These are phyloP conservation scores for Phaeophleospora eucalypticola DNA, from an alignment of 2,329 filamentous ascomycete species.

Conservation along the genomic window DNA sequence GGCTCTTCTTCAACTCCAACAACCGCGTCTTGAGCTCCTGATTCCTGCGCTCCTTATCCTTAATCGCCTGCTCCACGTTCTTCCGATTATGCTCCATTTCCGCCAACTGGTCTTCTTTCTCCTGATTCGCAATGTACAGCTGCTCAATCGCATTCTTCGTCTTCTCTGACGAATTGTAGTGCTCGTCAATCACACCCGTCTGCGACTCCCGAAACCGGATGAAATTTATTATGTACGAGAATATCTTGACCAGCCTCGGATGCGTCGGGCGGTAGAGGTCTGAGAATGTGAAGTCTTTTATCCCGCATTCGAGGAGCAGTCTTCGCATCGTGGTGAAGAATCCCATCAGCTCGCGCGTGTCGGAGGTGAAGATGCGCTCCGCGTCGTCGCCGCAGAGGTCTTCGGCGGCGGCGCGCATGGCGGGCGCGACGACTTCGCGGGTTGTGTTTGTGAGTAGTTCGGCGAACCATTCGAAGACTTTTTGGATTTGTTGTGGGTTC, in stretches of 20 bases:
- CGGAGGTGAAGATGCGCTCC: slow-evolving; percentile 71
- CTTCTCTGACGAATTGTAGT: slow-evolving; percentile 85
- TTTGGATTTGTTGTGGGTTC: slow-evolving; percentile 89
- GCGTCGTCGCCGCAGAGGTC: slow-evolving; percentile 79
- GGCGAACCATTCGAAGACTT: slow-evolving; percentile 97
- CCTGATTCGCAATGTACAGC: slow-evolving; percentile 79
- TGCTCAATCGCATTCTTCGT: slow-evolving; percentile 85
- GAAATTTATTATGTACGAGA: slow-evolving; percentile 98
- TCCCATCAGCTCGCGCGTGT: slow-evolving; percentile 91
- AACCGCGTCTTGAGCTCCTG: slow-evolving; percentile 80
- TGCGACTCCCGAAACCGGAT: slow-evolving; percentile 94
- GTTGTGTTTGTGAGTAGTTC: slow-evolving; percentile 92
- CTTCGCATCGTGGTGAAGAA: slow-evolving; percentile 83
- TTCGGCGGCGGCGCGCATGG: slow-evolving; percentile 87
- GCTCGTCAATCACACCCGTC: slow-evolving; percentile 81
- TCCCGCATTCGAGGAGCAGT: slow-evolving; percentile 78
- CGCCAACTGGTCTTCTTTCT: slow-evolving; percentile 72
- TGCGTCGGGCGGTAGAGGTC: slow-evolving; percentile 90
- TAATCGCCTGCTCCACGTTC: slow-evolving; percentile 74
- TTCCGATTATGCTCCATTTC: slow-evolving; percentile 77
- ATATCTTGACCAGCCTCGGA: slow-evolving; percentile 86
- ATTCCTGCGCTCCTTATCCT: slow-evolving; percentile 80
- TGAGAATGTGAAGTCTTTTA: slow-evolving; percentile 88
- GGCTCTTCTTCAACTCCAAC: slow-evolving; percentile 73
- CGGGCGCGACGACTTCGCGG: slow-evolving; percentile 86